Base-by-base conservation (phyloP, 306 rosid genomes). In the Cucurbita maxima region DNA sequence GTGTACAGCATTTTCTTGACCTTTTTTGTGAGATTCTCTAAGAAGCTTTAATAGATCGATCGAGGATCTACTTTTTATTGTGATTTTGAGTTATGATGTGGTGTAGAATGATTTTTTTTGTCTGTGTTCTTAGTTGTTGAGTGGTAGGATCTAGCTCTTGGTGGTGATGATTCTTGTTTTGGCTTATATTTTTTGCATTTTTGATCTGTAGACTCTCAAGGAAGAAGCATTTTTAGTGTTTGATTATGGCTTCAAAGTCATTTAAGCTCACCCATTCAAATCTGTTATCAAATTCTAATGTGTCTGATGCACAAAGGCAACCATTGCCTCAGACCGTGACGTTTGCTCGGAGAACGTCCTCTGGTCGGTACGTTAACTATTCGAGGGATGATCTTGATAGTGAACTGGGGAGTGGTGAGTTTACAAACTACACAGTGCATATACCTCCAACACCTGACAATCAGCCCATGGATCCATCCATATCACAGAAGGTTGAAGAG, bases 301-400 rank as follows among this genome's bases (percentile, higher is more conserved):
- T 58, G 38, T 37, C 81, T 10, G 92, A 91, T 55, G 81, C 55
- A 58, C 75, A 71, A 37, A 78, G 82, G 85, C 88, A 90, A 62
- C 96, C 91, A 51, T 22, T 87, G 58, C 89, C 92, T 71, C 91
- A 96, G 47, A 62, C 86, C 1, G 91, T 92, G 25, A 87, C 91
- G 50, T 90, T 88, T 73, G 96, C 83, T 54, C 78, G 98, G 73
- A 84, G 98, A 78, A 90, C 97, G 61, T 77, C 96, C n/a, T 87
- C 96, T 0, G 98, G 96, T 71, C 96, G 96, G 38, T 87, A 90
- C 67, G 53, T 86, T 62, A 87, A 78, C 83, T 87, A 90, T 86
- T 90, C 98, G 0, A 88, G 94, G 80, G 92, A 93, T 83, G 96
- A 88, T 86, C 96, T 93, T 34, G 98, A 93, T 74, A 90, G 96